Evolutionary conservation across 805 yeast species (phyloP).

Genomic region (Candida odintsovae): DNA sequence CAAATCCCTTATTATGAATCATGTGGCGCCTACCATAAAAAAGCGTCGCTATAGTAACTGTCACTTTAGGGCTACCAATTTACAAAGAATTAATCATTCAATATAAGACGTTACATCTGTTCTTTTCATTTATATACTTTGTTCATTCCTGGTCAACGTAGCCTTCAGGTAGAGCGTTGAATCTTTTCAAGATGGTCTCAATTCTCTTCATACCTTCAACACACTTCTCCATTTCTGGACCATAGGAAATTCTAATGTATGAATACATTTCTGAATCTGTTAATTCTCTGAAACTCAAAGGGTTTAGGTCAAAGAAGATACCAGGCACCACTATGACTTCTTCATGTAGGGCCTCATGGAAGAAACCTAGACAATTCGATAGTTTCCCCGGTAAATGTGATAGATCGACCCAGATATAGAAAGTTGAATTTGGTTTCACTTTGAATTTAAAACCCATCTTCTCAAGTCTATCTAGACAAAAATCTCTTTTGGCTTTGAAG

Average conservation of each 20-base stretch:
- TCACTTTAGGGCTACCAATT: neutral
- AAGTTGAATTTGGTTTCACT: conserved; percentile 50
- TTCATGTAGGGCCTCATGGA: conserved; percentile 58
- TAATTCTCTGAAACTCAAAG: conserved; percentile 39
- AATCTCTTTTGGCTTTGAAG: conserved; percentile 52
- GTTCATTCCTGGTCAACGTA: conserved; percentile 4
- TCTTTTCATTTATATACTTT: no score
- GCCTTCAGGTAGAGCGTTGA: conserved; percentile 35
- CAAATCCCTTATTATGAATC: no score
- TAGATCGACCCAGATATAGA: conserved; percentile 54
- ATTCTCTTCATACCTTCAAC: conserved; percentile 57
- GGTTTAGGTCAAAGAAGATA: conserved; percentile 55
- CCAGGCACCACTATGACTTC: conserved; percentile 59
- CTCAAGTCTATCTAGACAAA: conserved; percentile 40
- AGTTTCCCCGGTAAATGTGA: conserved; percentile 50
- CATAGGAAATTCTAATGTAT: conserved; percentile 53
- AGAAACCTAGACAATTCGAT: conserved; percentile 52
- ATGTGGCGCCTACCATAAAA: neutral
- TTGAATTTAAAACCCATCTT: conserved; percentile 50
- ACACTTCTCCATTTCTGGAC: conserved; percentile 47
- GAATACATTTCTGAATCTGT: conserved; percentile 57
- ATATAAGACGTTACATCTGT: no score
- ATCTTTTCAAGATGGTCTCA: conserved; percentile 40
- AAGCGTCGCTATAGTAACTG: neutral
- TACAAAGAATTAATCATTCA: no score